Conservation (phyloP, 208 protist genomes). For the Porcisia deanei region DNA sequence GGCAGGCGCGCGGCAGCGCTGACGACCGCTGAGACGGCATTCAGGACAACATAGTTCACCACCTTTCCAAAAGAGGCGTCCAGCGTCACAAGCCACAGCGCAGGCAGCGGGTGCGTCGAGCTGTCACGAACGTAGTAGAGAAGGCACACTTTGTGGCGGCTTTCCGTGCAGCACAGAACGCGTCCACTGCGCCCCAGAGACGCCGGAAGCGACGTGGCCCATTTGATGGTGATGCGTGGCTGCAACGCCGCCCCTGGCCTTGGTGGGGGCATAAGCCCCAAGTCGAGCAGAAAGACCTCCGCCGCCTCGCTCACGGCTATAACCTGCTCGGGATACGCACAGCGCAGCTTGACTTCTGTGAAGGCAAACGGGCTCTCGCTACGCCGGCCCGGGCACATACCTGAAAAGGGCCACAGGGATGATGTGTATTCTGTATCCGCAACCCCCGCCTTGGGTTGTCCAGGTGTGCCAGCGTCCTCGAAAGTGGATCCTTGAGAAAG, state of each 20-base stretch:
- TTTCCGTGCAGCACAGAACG: slow-evolving; percentile 55
- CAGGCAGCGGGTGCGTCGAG: slow-evolving; percentile 31
- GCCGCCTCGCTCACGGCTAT: slow-evolving; percentile 49
- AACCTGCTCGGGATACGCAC: slow-evolving; percentile 43
- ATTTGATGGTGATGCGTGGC: slow-evolving; percentile 28
- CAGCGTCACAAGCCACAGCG: slow-evolving; percentile 64
- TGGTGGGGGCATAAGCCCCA: slow-evolving; percentile 22
- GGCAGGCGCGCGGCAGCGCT: slow-evolving; percentile 38
- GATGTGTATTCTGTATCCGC: background rate
- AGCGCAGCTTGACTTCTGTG: slow-evolving; percentile 53
- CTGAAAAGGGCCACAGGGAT: slow-evolving; percentile 24
- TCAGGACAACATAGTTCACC: slow-evolving; percentile 57
- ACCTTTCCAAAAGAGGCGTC: slow-evolving; percentile 48
- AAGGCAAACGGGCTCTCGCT: slow-evolving; percentile 31
- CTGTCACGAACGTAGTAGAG: slow-evolving; percentile 47
- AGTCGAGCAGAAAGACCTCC: slow-evolving; percentile 64
- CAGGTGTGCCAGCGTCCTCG: too few species aligned
- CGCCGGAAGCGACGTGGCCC: slow-evolving; percentile 60
- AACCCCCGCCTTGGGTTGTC: too few species aligned
- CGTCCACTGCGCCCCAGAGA: slow-evolving; percentile 39
- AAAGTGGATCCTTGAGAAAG: too few species aligned
- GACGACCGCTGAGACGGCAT: slow-evolving; percentile 55
- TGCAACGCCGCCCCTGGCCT: background rate
- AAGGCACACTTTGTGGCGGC: slow-evolving; percentile 42
- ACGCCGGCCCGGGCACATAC: background rate